Evolutionary conservation across 805 yeast species (phyloP), one percentile per base, ranked within the genome.

Genomic region (Myxozyma lipomycoides): DNA sequence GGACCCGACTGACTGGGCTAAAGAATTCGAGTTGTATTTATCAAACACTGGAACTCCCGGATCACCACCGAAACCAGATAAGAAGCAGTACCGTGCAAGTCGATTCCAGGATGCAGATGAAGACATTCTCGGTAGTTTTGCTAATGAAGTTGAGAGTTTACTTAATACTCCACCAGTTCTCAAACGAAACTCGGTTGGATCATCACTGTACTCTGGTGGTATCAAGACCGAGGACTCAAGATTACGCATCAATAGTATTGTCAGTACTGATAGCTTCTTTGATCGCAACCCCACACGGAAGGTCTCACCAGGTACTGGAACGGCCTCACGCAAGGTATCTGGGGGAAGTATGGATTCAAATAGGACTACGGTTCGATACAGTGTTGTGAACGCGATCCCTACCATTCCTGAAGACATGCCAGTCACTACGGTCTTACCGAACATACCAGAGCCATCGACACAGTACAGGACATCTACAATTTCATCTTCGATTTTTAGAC

Each of bases 61-160:
- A 21, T n/a, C 44, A 15, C 42, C 42, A 24, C 15, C 24, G 39
- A 28, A 28, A 12, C 32, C 32, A 12, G 12, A 28, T 28, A 12
- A 7, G 12, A 12, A 7, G 12, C 12, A 12, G 32, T 28, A 28
- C 32, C 32, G 32, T 28, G 32, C 32, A 7, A 41, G 26, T 9
- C 39, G 58, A n/a, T 53, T 53, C 30, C 12, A 40, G 7, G 55
- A 53, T 40, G 58, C 58, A 25, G 51, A 44, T n/a, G 52, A 46
- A 7, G 49, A 46, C 17, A 30, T 25, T 3, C 44, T 30, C 41
- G 45, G 40, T 4, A 32, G 43, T 9, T 40, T 50, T 26, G 58
- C 58, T 3, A 35, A 45, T 10, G 48, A 53, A 41, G 46, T 53
- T 17, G 55, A 50, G 45, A 18, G 36, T 7, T 24, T 53, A 24